phyloP scores from a whole-genome alignment of 805 yeast species.

The Ogataea paraovalis region DNA sequence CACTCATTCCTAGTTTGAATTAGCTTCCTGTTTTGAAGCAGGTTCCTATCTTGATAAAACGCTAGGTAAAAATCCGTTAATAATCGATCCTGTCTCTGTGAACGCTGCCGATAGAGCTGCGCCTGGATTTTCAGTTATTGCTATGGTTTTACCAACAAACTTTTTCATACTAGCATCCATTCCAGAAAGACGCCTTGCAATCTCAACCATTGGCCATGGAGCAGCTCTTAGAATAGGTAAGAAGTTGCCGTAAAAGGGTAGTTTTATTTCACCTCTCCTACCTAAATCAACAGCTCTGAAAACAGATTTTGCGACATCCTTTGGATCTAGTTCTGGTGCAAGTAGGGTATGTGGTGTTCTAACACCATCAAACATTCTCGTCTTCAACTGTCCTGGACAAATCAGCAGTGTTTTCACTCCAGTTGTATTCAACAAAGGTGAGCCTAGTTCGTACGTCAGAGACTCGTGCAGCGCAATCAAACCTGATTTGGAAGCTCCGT shows the following conservation, averaged over 20 bases:
- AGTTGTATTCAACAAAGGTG: slow-evolving; percentile 38
- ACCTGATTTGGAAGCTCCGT: slow-evolving; percentile 91
- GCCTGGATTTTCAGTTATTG: slow-evolving; percentile 15
- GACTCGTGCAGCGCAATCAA: slow-evolving; percentile 82
- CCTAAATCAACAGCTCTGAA: slow-evolving; percentile 56
- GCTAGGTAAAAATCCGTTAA: slow-evolving; percentile 14
- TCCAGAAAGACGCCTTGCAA: slow-evolving; percentile 55
- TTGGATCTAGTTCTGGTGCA: slow-evolving; percentile 81
- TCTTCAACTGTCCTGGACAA: slow-evolving; percentile 84
- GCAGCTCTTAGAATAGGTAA: slow-evolving; percentile 66
- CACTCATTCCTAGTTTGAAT: background rate
- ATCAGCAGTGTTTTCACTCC: slow-evolving; percentile 72
- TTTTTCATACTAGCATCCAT: slow-evolving; percentile 51
- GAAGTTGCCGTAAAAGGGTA: slow-evolving; percentile 74
- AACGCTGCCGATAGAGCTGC: slow-evolving; percentile 17
- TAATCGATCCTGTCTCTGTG: slow-evolving; percentile 18
- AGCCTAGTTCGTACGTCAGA: slow-evolving; percentile 63
- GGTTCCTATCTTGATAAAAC: slow-evolving; percentile 8
- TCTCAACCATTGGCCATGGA: slow-evolving; percentile 67
- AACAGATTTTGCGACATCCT: slow-evolving; percentile 56
- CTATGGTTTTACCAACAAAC: slow-evolving; percentile 25
- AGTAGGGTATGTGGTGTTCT: slow-evolving; percentile 66
- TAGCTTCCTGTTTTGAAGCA: background rate
- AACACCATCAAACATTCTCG: slow-evolving; percentile 70
- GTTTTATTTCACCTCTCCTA: slow-evolving; percentile 59